Conservation (phyloP, 2,329 filamentous ascomycete genomes). For the Diaporthe helianthi region DNA sequence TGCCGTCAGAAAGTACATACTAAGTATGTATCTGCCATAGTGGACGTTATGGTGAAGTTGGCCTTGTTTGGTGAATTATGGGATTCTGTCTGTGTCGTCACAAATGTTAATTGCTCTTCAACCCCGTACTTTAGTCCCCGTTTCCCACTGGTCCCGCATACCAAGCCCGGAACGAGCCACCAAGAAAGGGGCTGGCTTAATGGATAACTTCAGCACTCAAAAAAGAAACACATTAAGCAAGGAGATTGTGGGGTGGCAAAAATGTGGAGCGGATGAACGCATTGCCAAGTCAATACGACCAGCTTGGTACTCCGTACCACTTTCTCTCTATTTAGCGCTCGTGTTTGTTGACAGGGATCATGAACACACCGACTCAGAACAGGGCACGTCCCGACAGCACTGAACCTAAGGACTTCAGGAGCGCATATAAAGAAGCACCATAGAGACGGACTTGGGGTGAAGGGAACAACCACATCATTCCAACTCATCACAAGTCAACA, state of each 20-base stretch:
- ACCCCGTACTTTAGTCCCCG: background rate
- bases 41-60: background rate
- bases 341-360: slow-evolving; percentile 4
- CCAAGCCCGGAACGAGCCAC: background rate
- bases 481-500: background rate
- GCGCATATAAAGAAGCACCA: background rate
- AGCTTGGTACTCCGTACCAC: background rate
- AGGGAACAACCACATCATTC: background rate
- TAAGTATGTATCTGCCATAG: too few relatives aligned
- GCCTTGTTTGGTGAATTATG: background rate
- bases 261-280: slow-evolving; percentile 16
- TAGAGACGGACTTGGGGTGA: background rate
- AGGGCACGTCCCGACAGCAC: slow-evolving; percentile 2
- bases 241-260: slow-evolving; percentile 18
- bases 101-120: background rate
- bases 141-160: background rate
- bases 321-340: slow-evolving; percentile 8
- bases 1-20: background rate
- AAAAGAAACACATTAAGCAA: slow-evolving; percentile 16
- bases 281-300: slow-evolving; percentile 11
- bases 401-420: background rate
- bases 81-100: background rate
- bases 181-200: slow-evolving; percentile 11
- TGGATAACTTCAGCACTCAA: background rate
- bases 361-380: slow-evolving; percentile 17